These are phyloP conservation scores for Wallacemonas sp. DNA, from an alignment of 208 protist genomes.

Conservation along the genomic window DNA sequence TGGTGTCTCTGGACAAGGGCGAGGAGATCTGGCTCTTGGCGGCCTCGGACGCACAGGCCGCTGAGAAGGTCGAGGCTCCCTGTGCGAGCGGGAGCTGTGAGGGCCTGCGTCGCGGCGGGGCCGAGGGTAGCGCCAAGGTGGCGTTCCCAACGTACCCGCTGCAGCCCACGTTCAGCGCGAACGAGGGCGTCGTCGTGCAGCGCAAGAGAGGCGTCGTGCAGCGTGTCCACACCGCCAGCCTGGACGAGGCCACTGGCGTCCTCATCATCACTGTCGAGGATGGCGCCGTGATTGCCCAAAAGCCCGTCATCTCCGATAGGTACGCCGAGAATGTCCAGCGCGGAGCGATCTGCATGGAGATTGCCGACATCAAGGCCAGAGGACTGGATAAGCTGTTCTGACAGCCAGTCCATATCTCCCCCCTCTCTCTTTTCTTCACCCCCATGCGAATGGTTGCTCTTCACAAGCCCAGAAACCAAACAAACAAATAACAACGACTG, in stretches of 20 bases:
- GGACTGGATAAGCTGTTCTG: conserved; percentile 40
- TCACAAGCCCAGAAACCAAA: not conserved
- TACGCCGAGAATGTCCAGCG: conserved; percentile 43
- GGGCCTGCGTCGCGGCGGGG: too few relatives aligned
- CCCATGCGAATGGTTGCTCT: too few relatives aligned
- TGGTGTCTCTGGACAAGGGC: conserved; percentile 76
- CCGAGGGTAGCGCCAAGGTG: not conserved
- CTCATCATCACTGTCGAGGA: conserved; percentile 75
- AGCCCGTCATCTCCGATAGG: conserved; percentile 59
- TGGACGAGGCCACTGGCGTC: conserved; percentile 68
- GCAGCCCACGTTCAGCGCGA: conserved; percentile 19
- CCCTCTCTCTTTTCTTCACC: conserved; percentile 13
- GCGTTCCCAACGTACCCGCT: conserved; percentile 34
- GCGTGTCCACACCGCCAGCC: conserved; percentile 51
- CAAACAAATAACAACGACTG: too few relatives aligned
- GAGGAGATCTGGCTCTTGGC: conserved; percentile 46
- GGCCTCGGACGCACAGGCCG: conserved; percentile 14
- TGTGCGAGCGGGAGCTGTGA: not conserved
- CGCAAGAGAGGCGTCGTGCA: conserved; percentile 39
- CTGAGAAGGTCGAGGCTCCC: not conserved
- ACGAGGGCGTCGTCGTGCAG: conserved; percentile 17
- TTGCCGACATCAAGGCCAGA: conserved; percentile 77
- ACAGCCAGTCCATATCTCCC: not conserved
- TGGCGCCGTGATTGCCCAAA: conserved; percentile 34
- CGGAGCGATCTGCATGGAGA: conserved; percentile 88